Evolutionary conservation across 2,329 filamentous ascomycete species (phyloP).

Genomic region (Trichothecium sympodiale): DNA sequence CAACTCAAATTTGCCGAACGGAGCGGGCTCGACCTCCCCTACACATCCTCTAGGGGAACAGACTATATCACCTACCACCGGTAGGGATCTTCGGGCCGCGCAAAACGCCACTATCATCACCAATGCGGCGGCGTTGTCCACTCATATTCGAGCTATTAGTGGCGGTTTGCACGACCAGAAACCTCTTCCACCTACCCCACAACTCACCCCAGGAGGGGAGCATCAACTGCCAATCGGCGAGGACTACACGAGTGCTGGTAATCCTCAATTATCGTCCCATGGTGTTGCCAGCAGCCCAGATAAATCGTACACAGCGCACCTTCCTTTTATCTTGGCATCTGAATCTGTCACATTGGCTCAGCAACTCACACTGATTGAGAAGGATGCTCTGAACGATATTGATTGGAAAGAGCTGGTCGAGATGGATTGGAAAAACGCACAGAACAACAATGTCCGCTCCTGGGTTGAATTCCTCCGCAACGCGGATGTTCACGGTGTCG

Average conservation of each 20-base stretch:
- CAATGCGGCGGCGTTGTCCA: no score
- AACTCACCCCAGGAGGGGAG: no score
- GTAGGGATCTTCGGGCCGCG: no score
- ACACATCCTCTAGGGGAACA: slow-evolving; percentile 20
- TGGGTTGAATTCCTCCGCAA: slow-evolving; percentile 75
- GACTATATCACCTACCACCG: background rate
- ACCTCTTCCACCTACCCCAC: slow-evolving; percentile 12
- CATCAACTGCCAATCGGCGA: no score
- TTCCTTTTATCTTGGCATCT: slow-evolving; percentile 73
- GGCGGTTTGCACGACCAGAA: slow-evolving; percentile 6
- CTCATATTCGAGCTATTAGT: no score
- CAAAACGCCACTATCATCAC: no score
- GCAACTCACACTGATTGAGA: slow-evolving; percentile 77
- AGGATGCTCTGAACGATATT: slow-evolving; percentile 75
- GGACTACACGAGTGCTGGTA: no score
- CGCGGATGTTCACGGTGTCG: slow-evolving; percentile 62
- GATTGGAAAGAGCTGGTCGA: slow-evolving; percentile 83
- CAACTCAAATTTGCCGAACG: slow-evolving; percentile 11
- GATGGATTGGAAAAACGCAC: slow-evolving; percentile 66
- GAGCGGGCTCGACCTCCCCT: slow-evolving; percentile 13
- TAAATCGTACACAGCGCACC: slow-evolving; percentile 39
- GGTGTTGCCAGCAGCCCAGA: no score
- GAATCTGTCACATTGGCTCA: slow-evolving; percentile 70
- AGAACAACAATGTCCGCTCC: slow-evolving; percentile 54
- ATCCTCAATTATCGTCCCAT: no score